Evolutionary conservation across 768 basidiomycete genomes (phyloP), one percentile per base, ranked within the genome.

Genomic region (Gautieria morchelliformis): DNA sequence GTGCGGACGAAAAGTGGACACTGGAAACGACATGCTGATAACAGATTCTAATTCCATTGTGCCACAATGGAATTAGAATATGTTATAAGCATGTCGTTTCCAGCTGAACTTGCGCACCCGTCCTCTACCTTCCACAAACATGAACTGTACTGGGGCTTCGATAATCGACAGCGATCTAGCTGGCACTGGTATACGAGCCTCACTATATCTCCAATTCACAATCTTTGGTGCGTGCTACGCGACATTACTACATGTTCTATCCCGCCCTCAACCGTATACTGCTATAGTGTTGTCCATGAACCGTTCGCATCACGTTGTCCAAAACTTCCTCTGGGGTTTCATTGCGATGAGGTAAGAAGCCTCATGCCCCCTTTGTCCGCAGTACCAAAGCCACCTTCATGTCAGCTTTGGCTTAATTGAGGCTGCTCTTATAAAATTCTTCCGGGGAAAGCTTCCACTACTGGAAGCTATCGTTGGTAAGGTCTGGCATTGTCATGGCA

Each of bases 181-280:
- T 52, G 72, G 72, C 35, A 66, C 69, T 30, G 72, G 72, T 19
- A 71, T 74, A 27, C 66, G 72, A 46, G 58, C 70, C 51, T 65
- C 63, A 52, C 67, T 69, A 56, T 69, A 70, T 58, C 15, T 67
- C 20, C 69, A 70, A 24, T 35, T 35, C 22, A 17, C 35, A 5
- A 33, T 52, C 17, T 19, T 52, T 11, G 51, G 51, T 52, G 5
- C 19, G 48, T 35, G 33, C 51, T 20, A 32, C 11, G 9, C 4
- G 20, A 14, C 32, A 24, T 17, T 9, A 50, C 24, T 6, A 45
- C 6, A 24, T 6, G 44, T 50, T 17, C 17, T 20, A 35, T 17
- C 7, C 7, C 51, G 33, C n/a, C 20, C 5, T 52, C 4, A n/a
- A n/a, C n/a, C n/a, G n/a, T n/a, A n/a, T n/a, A n/a, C n/a, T n/a